These are phyloP conservation scores for Vigna trinervia DNA, from an alignment of 306 rosid genomes.

Conservation along the genomic window DNA sequence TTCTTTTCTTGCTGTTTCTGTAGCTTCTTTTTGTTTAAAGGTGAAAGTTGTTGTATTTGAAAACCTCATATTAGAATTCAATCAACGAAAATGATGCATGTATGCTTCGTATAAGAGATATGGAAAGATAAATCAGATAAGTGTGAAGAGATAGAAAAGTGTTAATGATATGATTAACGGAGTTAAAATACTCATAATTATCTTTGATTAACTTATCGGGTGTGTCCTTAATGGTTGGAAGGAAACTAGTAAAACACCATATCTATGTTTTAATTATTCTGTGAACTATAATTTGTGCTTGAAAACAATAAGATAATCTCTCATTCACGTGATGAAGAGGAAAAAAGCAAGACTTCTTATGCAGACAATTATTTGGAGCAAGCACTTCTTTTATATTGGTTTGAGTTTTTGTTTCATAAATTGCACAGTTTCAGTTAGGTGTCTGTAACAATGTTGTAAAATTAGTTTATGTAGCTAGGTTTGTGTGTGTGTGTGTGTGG, in stretches of 20 bases:
- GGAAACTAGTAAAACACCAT: neutral
- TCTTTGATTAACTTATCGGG: neutral
- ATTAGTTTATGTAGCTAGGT: neutral
- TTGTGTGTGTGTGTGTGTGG: neutral
- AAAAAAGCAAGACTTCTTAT: neutral
- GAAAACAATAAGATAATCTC: neutral
- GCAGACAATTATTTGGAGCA: neutral
- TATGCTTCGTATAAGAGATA: neutral
- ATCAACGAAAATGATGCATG: neutral
- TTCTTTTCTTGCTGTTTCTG: neutral
- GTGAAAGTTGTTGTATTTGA: neutral
- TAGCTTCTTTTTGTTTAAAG: neutral
- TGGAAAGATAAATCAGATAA: no score
- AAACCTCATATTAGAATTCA: slow-evolving; percentile 4
- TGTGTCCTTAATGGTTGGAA: neutral
- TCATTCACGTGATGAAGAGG: neutral
- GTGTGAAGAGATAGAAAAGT: neutral
- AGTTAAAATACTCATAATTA: neutral
- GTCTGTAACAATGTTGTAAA: neutral
- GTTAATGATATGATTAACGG: neutral
- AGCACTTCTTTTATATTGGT: neutral
- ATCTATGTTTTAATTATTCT: neutral
- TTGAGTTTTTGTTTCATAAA: neutral
- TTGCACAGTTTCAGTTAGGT: neutral
- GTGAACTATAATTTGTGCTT: neutral